Evolutionary conservation across 2,329 filamentous ascomycete genomes (phyloP), one percentile per base, ranked within the genome.

Genomic region (Penicillium sumatraense): DNA sequence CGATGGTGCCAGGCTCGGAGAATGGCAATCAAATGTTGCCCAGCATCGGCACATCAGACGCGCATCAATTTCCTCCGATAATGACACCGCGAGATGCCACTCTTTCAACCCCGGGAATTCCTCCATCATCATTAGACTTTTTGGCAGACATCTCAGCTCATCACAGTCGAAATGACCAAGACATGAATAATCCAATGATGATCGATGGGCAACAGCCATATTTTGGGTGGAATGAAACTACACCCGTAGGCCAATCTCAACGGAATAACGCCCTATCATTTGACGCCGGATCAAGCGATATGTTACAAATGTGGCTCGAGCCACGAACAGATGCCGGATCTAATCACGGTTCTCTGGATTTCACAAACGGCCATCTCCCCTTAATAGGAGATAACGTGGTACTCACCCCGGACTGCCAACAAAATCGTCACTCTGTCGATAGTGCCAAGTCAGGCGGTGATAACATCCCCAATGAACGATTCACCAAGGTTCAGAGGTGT

Each of bases 401-500:
- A 1, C 47, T 64, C 38, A 57, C 64, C 7, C 58, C 68, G 21
- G 62, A 67, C 49, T n/a, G n/a, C n/a, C 65, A 59, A 49, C 60
- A 67, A 49, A 51, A 51, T 57, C 64, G 63, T 31, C 60, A 65
- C 45, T 63, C 66, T 21, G 29, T 58, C 16, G 65, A 68, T 26
- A 62, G 58, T 6, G 56, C 53, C 21, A 66, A 67, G 46, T 57
- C 59, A 1, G 60, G 60, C 13, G 49, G 56, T 26, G 61, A 65
- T 35, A 58, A 57, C 31, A 75, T 76, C 11, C 75, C 76, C 4
- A 75, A 66, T 52, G 76, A 79, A 52, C 65, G 76, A 5, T 79
- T 78, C 52, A 63, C 69, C 27, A 74, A 68, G 49, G 74, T 79
- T 1, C 74, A 78, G 53, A 67, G 72, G 24, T 77, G 70, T 57